Base-by-base conservation (phyloP, 2,329 filamentous ascomycete species). In the Pezicula carpinea region DNA sequence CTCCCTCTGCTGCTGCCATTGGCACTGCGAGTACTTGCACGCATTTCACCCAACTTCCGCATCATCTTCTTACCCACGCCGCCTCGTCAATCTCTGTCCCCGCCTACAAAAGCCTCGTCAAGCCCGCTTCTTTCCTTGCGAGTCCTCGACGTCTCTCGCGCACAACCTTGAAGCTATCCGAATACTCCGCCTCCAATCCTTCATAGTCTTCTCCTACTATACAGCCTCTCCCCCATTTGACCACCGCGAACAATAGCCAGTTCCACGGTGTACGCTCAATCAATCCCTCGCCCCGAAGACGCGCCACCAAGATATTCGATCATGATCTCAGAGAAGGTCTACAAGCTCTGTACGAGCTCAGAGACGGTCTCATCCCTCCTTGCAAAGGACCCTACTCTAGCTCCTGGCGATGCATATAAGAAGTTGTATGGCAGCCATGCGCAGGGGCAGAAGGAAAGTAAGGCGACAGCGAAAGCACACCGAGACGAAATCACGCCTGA, bases 311-410 rank as follows among this genome's bases (percentile, higher is more conserved):
- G 50, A 14, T 54, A 59, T 14, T 43, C 39, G 4, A 52, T 45
- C 21, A 70, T 69, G 54, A 62, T 79, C 29, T 66, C 70, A 6
- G 68, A 75, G 15, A 66, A 67, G 11, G 63, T 83, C 7, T 67
- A 73, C 50, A 63, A 72, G 19, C 64, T 82, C 8, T 85, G 81
- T 59, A 73, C 69, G 22, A 70, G 65, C 11, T 54, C 63, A 14
- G 67, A 75, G 29, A 83, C 74, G 15, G 77, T 87, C n/a, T 82
- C 73, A 23, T 75, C 78, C 0, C 64, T 75, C 21, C 55, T 86
- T 4, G 79, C 79, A 2, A 62, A 69, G 22, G 66, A 84, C 44
- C 77, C 80, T 0, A 64, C 65, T 0, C 56, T 75, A n/a, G 56
- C 74, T 0, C 80, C 83, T 0, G 69, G 66, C 1, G 70, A 80